Base-by-base conservation (phyloP, 2,329 filamentous ascomycete species). In the Alternaria gaisen region DNA sequence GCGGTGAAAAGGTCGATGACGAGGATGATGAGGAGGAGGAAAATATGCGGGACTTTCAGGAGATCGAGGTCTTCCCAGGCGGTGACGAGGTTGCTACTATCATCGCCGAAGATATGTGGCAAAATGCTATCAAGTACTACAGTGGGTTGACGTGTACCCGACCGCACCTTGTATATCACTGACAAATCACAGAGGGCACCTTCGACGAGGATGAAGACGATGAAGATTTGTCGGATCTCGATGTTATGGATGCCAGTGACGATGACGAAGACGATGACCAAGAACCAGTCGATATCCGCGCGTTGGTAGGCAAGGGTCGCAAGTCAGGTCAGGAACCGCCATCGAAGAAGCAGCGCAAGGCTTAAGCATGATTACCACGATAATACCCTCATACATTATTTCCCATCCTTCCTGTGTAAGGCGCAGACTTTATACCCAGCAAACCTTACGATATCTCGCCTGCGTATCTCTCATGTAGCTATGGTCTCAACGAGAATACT, bases 61-160 rank as follows among this genome's bases (percentile, higher is more conserved):
- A 89, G 55, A 85, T 90, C 48, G 94, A 97, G 80, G 90, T 97
- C 70, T 97, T 95, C 84, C 90, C 91, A n/a, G 88, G 88, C 43
- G 94, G 92, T 22, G 93, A 96, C 69, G 91, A 94, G 63, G 80
- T 98, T 48, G 94, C 93, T 40, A 85, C 93, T 64, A 85, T 88
- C 61, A 84, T 98, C 69, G 88, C 91, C 9, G 94, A 98, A 76
- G 94, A 98, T 70, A 82, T 98, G 53, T 97, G 91, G 90, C 91
- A 92, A 48, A 88, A 89, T 65, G 94, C 94, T 59, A 90, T 97
- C 78, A 92, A 91, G 79, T 96, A 95, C 82, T 98, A 95, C 82
- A 91, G 92, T 95, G 83, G 81, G 91, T 87, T 3, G 16, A 14
- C n/a, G 34, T 22, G 32, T 9, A 10, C 1, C 11, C 24, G 20